Evolutionary conservation across 2,329 filamentous ascomycete genomes (phyloP).

Genomic region (Ilyonectria destructans): DNA sequence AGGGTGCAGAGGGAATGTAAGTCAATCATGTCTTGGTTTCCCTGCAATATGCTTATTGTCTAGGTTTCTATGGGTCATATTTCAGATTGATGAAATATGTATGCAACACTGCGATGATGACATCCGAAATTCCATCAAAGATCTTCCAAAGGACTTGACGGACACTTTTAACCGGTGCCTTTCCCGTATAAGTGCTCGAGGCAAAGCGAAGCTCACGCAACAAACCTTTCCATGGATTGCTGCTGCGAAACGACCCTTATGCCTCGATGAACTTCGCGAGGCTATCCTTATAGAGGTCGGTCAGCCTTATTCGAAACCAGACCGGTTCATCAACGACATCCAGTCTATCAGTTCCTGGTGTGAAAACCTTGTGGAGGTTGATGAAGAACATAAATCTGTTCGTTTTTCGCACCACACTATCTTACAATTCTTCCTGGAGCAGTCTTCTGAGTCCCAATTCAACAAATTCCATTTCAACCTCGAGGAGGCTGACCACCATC

Average conservation of each 20-base stretch:
- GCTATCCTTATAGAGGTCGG: constrained; percentile 55
- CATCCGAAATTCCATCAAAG: constrained; percentile 25
- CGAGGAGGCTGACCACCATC: constrained; percentile 46
- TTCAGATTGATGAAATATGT: constrained; percentile 56
- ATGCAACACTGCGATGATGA: constrained; percentile 45
- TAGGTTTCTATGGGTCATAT: constrained; percentile 60
- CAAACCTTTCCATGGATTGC: constrained; percentile 48
- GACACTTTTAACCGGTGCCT: constrained; percentile 36
- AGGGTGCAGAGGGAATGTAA: constrained; percentile 56
- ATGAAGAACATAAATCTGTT: constrained; percentile 51
- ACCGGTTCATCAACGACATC: constrained; percentile 49
- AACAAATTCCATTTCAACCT: constrained; percentile 39
- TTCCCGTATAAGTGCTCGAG: constrained; percentile 25
- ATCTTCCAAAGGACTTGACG: constrained; percentile 32
- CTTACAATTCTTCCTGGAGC: constrained; percentile 46
- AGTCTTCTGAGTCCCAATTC: constrained; percentile 3
- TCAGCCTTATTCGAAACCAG: constrained; percentile 42
- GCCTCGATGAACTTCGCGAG: constrained; percentile 56
- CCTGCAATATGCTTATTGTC: background rate
- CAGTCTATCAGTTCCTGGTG: constrained; percentile 51
- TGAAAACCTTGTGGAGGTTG: constrained; percentile 53
- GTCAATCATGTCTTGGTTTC: constrained; percentile 14
- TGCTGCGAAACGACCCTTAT: constrained; percentile 52
- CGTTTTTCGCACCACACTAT: constrained; percentile 56
- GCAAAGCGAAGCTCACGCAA: constrained; percentile 9